Evolutionary conservation across 345 rosid species (phyloP), one percentile per base, ranked within the genome.

Genomic region (Arabis alpina): DNA sequence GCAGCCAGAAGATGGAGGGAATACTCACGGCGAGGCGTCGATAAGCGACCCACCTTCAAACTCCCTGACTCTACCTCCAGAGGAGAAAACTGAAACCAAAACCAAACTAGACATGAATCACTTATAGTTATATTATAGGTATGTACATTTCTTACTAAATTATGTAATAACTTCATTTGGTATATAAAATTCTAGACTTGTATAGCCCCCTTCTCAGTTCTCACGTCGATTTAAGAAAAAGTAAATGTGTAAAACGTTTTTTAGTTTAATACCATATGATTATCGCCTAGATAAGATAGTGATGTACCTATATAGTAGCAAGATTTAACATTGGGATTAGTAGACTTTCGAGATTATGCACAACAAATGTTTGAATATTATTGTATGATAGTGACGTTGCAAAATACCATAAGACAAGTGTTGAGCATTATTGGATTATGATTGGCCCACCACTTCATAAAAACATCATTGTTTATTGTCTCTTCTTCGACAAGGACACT

Each of bases 1-100:
- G 97, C 97, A 4, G 87, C 98, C 8, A 78, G 93, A 42, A 83
- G 90, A 81, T 93, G 96, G 97, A 87, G 98, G 76, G 97, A 93
- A 78, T 93, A 89, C 71, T 91, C 98, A 5, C 83, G 97, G 59
- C 79, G 78, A 68, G 98, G 97, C 39, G 97, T 59, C 0, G 97
- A 93, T 72, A 86, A 87, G 80, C 90, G 85, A 28, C 92, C 94
- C 9, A 82, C 87, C 16, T 75, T 76, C 69, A 91, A 93, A 80
- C 98, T 93, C 76, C 97, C 96, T 0, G 92, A 86, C 75, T 80
- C 90, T 1, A 64, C 80, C 39, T 61, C 91, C 24, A 80, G 64
- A 36, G 79, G 52, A 14, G 82, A 84, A 42, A 79, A 87, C 10
- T 79, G 71, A 80, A 58, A 41, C 47, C 57, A 70, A 80, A 58